These are phyloP conservation scores for Phoenix dactylifera DNA, from an alignment of 176 grass and related monocot species.

Conservation along the genomic window DNA sequence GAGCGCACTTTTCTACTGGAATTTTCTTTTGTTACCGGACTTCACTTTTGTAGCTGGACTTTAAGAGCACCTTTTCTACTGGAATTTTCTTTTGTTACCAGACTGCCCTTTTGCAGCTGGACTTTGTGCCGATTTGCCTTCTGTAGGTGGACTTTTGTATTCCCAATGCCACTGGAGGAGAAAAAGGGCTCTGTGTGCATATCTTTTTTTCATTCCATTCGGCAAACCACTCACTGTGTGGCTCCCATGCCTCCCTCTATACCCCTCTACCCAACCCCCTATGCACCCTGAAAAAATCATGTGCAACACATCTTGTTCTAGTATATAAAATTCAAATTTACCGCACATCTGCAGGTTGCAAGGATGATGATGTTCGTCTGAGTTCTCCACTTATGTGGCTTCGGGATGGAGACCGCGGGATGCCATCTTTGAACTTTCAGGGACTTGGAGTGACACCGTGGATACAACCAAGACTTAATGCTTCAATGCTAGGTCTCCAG, in stretches of 20 bases:
- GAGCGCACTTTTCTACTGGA: neutral
- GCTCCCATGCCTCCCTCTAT: too few relatives aligned
- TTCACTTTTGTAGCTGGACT: neutral
- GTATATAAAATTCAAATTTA: too few relatives aligned
- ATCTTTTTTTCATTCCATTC: too few relatives aligned
- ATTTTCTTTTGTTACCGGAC: neutral
- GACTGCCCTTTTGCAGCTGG: too few relatives aligned
- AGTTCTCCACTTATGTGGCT: slow-evolving; percentile 72
- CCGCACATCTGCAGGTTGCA: slow-evolving; percentile 34
- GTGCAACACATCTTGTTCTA: too few relatives aligned
- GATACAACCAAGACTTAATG: slow-evolving; percentile 53
- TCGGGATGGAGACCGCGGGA: slow-evolving; percentile 51
- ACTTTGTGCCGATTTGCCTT: too few relatives aligned
- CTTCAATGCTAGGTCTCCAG: slow-evolving; percentile 48
- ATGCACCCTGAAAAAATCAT: too few relatives aligned
- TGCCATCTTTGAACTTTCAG: slow-evolving; percentile 71
- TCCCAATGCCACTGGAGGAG: too few relatives aligned
- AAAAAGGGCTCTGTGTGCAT: too few relatives aligned
- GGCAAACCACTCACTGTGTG: too few relatives aligned
- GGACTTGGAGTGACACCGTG: slow-evolving; percentile 62
- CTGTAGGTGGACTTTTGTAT: too few relatives aligned
- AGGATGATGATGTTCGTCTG: slow-evolving; percentile 51
- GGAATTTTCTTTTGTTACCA: neutral
- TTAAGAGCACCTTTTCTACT: neutral
- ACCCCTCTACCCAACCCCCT: too few relatives aligned